phyloP scores from a whole-genome alignment of 108 stramenopile genomes.

The Schizochytrium sp. region DNA sequence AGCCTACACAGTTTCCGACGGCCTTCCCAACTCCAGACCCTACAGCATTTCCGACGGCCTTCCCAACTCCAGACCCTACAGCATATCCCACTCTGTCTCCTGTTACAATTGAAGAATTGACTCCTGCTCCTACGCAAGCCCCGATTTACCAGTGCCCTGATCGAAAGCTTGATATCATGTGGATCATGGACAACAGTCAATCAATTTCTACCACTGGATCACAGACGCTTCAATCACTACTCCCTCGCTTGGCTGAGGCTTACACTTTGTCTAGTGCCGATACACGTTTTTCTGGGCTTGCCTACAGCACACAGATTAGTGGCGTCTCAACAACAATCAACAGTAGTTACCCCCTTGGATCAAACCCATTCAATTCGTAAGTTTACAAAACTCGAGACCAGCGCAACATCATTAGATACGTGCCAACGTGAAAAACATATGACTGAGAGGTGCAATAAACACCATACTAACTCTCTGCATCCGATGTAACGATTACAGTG shows the following conservation, averaged over 20 bases:
- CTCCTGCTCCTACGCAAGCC: not conserved
- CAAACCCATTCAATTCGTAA: too few species aligned
- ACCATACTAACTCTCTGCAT: too few species aligned
- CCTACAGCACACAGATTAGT: not conserved
- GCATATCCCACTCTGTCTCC: not conserved
- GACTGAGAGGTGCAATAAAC: too few species aligned
- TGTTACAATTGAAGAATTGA: too few species aligned
- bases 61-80: not conserved
- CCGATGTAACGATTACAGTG: too few species aligned
- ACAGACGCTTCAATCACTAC: not conserved
- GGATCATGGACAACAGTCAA: constrained; percentile 9
- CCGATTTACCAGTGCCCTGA: not conserved
- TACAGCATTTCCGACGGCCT: not conserved
- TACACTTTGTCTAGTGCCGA: not conserved
- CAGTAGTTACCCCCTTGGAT: too few species aligned
- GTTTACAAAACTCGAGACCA: too few species aligned
- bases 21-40: not conserved
- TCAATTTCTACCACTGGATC: not conserved
- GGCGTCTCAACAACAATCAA: not conserved
- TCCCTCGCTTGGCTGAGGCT: not conserved
- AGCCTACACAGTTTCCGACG: not conserved
- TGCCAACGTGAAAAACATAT: too few species aligned
- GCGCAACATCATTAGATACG: too few species aligned
- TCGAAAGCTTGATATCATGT: constrained; percentile 12
- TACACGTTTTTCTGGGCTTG: not conserved